Evolutionary conservation across 2,329 filamentous ascomycete genomes (phyloP).

Genomic region (Raffaelea ambrosiae): DNA sequence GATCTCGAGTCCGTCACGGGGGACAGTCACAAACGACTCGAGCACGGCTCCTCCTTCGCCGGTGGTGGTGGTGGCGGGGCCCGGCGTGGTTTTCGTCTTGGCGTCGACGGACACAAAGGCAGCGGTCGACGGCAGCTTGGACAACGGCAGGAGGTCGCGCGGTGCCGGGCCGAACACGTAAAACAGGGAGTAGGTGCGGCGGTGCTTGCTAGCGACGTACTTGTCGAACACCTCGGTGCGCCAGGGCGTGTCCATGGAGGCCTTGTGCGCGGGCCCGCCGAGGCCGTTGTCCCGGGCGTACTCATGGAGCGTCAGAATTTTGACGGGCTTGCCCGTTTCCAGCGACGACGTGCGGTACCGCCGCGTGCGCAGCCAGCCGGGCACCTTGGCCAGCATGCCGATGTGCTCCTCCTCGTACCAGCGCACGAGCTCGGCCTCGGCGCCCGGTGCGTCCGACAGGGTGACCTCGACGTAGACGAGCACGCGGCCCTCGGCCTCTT

Average conservation of each 20-base stretch:
- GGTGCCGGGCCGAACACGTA: constrained; percentile 73
- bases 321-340: constrained; percentile 43
- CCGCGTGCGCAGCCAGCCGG: constrained; percentile 70
- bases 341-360: constrained; percentile 60
- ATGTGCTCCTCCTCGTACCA: constrained; percentile 75
- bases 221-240: constrained; percentile 48
- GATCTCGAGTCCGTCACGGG: constrained; percentile 55
- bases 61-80: constrained; percentile 20
- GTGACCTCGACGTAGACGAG: constrained; percentile 54
- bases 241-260: constrained; percentile 55
- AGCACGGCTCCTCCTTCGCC: no score
- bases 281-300: constrained; percentile 60
- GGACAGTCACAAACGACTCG: constrained; percentile 59
- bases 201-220: constrained; percentile 46
- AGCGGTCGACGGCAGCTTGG: constrained; percentile 33
- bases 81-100: constrained; percentile 45
- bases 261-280: constrained; percentile 53
- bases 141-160: constrained; percentile 54
- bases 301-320: constrained; percentile 64
- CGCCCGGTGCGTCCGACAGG: constrained; percentile 35
- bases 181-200: constrained; percentile 61
- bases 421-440: constrained; percentile 45
- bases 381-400: constrained; percentile 60
- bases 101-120: constrained; percentile 48
- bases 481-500: constrained; percentile 50